Evolutionary conservation across 108 stramenopile species (phyloP), one percentile per base, ranked within the genome.

Genomic region (Fragilariopsis cylindrus): DNA sequence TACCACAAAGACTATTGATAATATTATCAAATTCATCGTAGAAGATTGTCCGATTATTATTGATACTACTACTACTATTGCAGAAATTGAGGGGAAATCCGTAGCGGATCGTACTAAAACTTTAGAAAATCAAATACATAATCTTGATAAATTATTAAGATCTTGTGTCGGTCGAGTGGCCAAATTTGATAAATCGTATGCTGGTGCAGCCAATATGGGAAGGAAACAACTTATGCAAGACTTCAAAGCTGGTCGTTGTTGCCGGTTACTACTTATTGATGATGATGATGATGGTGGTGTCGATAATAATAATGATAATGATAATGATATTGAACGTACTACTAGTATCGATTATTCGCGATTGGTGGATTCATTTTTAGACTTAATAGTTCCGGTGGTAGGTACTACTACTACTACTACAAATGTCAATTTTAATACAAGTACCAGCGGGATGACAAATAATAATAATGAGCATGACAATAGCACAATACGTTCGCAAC

Each of bases 131-230:
- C 65, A 74, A 71, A 50, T 70, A 5, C 86, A 88, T 44, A 60
- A 65, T n/a, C 67, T 80, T 46, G 90, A 91, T 70, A 75, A 76
- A 47, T 18, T 82, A 42, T 55, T 91, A 15, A 74, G 90, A 19
- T 76, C 68, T 45, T 80, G 78, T 73, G 90, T 91, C 3, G 85
- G 90, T 8, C 68, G 60, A 48, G 81, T 87, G 4, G 84, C 81
- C 0, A 63, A 75, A 48, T 60, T 78, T 41, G 80, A 91, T 44
- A 85, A 82, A 75, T 58, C 57, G 4, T 63, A 66, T 44, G 86
- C 84, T 60, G 69, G 53, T 48, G 57, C 60, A 44, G 90, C 90
- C 46, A 91, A 91, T 54, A 66, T 54, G 39, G 82, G 86, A 9
- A 69, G 86, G 64, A 87, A 82, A 64, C 53, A 62, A 18, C 66